A percentile compares a stretch with the other conserved stretches of the same genome.
These are phyloP conservation scores for Pseudevernia furfuracea DNA, from an alignment of 495 filamentous ascomycete species.

Conservation along the genomic window DNA sequence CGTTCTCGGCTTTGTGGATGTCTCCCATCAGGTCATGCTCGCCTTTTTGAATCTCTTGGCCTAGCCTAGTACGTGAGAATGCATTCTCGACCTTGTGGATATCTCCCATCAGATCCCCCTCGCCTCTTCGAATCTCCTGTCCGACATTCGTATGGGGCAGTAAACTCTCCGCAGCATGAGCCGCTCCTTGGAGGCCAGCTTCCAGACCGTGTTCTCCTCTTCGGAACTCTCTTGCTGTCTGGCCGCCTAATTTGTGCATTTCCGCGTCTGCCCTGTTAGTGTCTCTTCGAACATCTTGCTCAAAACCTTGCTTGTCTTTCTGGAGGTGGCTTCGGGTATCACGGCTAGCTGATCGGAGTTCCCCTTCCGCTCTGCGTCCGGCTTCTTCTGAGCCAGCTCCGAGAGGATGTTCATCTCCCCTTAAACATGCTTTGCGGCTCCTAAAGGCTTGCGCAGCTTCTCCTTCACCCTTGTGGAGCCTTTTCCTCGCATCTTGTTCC, in stretches of 20 bases:
- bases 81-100: conserved; percentile 1
- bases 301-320: conserved; percentile 1
- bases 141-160: background rate
- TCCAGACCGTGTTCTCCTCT: conserved; percentile 1
- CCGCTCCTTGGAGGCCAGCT: conserved; percentile 5
- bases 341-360: background rate
- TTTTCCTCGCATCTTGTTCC: background rate
- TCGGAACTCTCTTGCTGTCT: conserved; percentile 1
- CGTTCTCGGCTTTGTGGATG: background rate
- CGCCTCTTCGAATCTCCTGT: background rate
- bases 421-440: background rate
- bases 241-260: background rate
- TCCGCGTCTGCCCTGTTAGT: background rate
- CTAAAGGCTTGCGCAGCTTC: background rate
- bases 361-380: background rate
- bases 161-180: background rate
- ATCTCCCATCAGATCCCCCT: conserved; percentile 2
- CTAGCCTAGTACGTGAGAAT: background rate
- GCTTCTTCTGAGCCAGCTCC: background rate
- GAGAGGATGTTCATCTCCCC: background rate
- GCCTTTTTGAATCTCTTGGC: conserved; percentile 1
- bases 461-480: background rate
- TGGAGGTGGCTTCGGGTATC: background rate
- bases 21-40: conserved; percentile 8
- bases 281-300: background rate